phyloP scores from a whole-genome alignment of 164 flowering plant genomes.

The Aristolochia fimbriata region DNA sequence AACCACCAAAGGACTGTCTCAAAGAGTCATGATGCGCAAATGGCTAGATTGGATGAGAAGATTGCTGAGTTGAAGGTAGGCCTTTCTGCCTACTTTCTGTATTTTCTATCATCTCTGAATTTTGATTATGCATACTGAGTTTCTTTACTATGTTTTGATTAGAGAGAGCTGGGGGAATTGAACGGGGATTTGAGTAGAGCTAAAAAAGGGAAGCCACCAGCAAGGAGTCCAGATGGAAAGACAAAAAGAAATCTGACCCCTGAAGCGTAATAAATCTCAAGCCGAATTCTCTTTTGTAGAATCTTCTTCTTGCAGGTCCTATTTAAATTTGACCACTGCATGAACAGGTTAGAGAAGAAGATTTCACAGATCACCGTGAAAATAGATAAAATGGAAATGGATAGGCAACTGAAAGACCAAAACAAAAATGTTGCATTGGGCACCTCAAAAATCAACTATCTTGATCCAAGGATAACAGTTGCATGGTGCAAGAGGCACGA shows the following conservation, averaged over 20 bases:
- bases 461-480: constrained; percentile 93
- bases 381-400: constrained; percentile 74
- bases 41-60: constrained; percentile 61
- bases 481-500: constrained; percentile 99
- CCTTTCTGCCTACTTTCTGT: neutral
- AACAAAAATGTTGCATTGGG: constrained; percentile 90
- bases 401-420: constrained; percentile 76
- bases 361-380: constrained; percentile 55
- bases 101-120: neutral
- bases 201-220: constrained; percentile 89
- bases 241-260: constrained; percentile 64
- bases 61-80: constrained; percentile 71
- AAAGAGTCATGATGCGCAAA: constrained; percentile 72
- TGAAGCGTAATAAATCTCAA: constrained; percentile 53
- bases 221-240: constrained; percentile 73
- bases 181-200: constrained; percentile 66
- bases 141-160: constrained; percentile 9
- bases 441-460: constrained; percentile 92
- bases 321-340: neutral
- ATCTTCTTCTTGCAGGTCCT: neutral
- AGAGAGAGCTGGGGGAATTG: constrained; percentile 56
- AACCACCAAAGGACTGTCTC: constrained; percentile 94
- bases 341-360: constrained; percentile 68
- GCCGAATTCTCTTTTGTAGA: neutral
- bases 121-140: neutral